Percentiles rank a stretch among this genome's conserved stretches.
These are phyloP conservation scores for Yamadazyma buinensis DNA, from an alignment of 1,139 yeast genomes.

Conservation along the genomic window DNA sequence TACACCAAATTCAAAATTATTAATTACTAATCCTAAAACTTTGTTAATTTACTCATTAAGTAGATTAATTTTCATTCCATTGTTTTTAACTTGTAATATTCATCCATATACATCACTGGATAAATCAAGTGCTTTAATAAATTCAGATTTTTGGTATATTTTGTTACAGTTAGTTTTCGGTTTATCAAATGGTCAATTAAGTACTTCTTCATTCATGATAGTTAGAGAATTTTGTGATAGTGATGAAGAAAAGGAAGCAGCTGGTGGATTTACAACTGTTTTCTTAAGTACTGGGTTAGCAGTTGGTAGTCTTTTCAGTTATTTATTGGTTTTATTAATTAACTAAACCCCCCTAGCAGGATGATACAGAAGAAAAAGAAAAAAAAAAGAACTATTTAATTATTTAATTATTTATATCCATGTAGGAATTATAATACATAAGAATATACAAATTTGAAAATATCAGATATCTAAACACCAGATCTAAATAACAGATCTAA, in stretches of 20 bases:
- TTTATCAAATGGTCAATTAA: slow-evolving; percentile 78
- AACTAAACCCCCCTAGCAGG: slow-evolving; percentile 14
- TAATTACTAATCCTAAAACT: slow-evolving; percentile 35
- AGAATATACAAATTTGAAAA: no score
- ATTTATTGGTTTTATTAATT: slow-evolving; percentile 48
- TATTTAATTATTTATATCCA: no score
- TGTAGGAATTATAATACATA: no score
- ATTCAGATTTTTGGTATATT: slow-evolving; percentile 67
- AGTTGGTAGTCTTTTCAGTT: slow-evolving; percentile 72
- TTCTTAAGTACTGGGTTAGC: slow-evolving; percentile 74
- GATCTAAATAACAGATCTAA: no score
- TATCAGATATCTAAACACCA: no score
- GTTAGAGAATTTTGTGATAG: slow-evolving; percentile 58
- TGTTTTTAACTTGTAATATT: slow-evolving; percentile 67
- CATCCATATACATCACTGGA: slow-evolving; percentile 37
- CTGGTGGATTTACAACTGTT: slow-evolving; percentile 87
- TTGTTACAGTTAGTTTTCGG: slow-evolving; percentile 76
- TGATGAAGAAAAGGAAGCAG: slow-evolving; percentile 78
- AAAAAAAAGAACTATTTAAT: no score
- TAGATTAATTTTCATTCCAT: slow-evolving; percentile 56
- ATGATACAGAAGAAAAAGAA: no score
- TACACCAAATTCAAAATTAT: slow-evolving; percentile 31
- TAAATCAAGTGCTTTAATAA: slow-evolving; percentile 32
- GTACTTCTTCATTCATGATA: slow-evolving; percentile 78
- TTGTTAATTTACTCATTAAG: slow-evolving; percentile 50